Evolutionary conservation across 768 basidiomycete species (phyloP), one percentile per base, ranked within the genome.

Genomic region (Porpolomopsis calyptriformis): DNA sequence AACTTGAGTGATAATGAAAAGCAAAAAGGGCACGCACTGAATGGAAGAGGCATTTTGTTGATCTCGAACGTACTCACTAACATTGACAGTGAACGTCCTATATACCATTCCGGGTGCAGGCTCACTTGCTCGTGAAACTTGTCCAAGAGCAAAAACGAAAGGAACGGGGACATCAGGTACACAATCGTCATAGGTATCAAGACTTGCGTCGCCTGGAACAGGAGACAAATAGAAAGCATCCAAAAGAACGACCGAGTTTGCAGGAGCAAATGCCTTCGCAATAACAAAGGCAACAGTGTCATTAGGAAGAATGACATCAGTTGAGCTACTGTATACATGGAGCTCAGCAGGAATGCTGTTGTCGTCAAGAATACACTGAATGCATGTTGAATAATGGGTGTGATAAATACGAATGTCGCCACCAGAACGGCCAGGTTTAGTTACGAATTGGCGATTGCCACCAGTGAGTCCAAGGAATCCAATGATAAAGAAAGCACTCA

Each of bases 281-380:
- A 46, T 25, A 4, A 46, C 45, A 22, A 42, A 40, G n/a, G 36
- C 45, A 38, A 46, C 37, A 26, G 45, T 42, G 18, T 46, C 19
- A 19, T 46, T 25, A 38, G 45, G 45, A 12, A 46, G 36, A 14
- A 38, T 25, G 25, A 25, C 33, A 12, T n/a, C n/a, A 14, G n/a
- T 4, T 42, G 20, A 6, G 40, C 8, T 12, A 23, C 16, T 10
- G 40, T 22, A 27, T 10, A 42, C 6, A 38, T 19, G 16, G n/a
- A n/a, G n/a, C n/a, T n/a, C n/a, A n/a, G n/a, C n/a, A n/a, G n/a
- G n/a, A n/a, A n/a, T n/a, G n/a, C n/a, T n/a, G n/a, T n/a, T n/a
- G n/a, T n/a, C n/a, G n/a, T n/a, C n/a, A n/a, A n/a, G n/a, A n/a
- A n/a, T n/a, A n/a, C n/a, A n/a, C n/a, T n/a, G n/a, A n/a, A n/a